Percentiles rank a stretch among this genome's conserved stretches.
Conservation (phyloP, 2,329 filamentous ascomycete genomes). For the Fusarium incarnatum region DNA sequence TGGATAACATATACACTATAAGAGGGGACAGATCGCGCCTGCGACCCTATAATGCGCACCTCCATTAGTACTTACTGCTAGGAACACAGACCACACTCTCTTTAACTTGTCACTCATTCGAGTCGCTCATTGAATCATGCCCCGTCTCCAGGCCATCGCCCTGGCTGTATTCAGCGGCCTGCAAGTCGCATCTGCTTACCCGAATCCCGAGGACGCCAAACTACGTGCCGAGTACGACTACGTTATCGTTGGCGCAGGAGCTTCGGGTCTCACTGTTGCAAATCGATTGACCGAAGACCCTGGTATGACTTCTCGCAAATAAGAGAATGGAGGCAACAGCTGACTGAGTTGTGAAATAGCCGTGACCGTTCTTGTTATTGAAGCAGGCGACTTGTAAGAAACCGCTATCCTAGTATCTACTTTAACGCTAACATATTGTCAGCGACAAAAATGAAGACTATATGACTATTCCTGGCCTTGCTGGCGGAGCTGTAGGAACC, state of each 20-base stretch:
- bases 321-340: background rate
- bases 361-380: slow-evolving; percentile 36
- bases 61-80: background rate
- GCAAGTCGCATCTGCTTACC: slow-evolving; percentile 4
- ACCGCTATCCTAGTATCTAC: rapidly evolving
- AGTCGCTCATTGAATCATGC: slow-evolving; percentile 5
- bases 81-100: background rate
- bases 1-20: slow-evolving; percentile 17
- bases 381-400: slow-evolving; percentile 41
- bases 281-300: slow-evolving; percentile 38
- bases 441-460: slow-evolving; percentile 38
- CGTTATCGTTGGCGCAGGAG: slow-evolving; percentile 36
- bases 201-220: background rate
- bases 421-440: background rate
- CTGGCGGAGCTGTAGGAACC: slow-evolving; percentile 39
- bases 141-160: background rate
- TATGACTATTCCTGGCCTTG: slow-evolving; percentile 39
- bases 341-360: slow-evolving; percentile 6
- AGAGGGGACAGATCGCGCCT: background rate
- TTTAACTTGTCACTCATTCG: background rate
- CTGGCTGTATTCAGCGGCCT: slow-evolving; percentile 9
- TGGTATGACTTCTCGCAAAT: background rate
- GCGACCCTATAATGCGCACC: rapidly evolving
- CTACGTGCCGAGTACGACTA: slow-evolving; percentile 36
- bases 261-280: slow-evolving; percentile 38